phyloP scores from a whole-genome alignment of 768 basidiomycete species.

The Kwoniella botswanensis region DNA sequence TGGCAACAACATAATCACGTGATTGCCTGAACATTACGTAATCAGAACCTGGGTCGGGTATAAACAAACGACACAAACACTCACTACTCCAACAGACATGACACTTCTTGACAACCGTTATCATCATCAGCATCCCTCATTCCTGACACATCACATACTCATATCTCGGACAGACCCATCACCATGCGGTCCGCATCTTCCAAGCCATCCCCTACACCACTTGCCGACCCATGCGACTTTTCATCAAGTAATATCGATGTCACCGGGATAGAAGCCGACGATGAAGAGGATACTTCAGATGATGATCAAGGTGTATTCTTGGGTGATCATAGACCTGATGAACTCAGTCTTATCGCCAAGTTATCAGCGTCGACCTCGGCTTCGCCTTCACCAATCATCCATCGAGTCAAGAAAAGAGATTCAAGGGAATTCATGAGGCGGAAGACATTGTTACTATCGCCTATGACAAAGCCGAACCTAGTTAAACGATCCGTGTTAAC shows the following conservation, averaged over 20 bases:
- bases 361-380: conserved; percentile 20
- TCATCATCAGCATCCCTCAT: background rate
- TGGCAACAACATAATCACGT: background rate
- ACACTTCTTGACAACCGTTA: background rate
- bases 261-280: conserved; percentile 11
- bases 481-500: background rate
- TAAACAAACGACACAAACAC: background rate
- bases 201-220: background rate
- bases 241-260: background rate
- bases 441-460: conserved; percentile 36
- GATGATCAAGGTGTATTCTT: conserved; percentile 45
- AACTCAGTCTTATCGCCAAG: conserved; percentile 26
- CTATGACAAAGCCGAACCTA: conserved; percentile 1
- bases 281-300: conserved; percentile 18
- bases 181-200: background rate
- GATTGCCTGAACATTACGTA: background rate
- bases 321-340: conserved; percentile 29
- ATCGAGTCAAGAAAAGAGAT: conserved; percentile 38
- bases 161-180: background rate
- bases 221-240: background rate
- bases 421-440: conserved; percentile 48
- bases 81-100: background rate
- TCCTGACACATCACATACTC: background rate
- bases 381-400: conserved; percentile 3
- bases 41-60: background rate